These are phyloP conservation scores for Benincasa hispida DNA, from an alignment of 306 rosid species.

Conservation along the genomic window DNA sequence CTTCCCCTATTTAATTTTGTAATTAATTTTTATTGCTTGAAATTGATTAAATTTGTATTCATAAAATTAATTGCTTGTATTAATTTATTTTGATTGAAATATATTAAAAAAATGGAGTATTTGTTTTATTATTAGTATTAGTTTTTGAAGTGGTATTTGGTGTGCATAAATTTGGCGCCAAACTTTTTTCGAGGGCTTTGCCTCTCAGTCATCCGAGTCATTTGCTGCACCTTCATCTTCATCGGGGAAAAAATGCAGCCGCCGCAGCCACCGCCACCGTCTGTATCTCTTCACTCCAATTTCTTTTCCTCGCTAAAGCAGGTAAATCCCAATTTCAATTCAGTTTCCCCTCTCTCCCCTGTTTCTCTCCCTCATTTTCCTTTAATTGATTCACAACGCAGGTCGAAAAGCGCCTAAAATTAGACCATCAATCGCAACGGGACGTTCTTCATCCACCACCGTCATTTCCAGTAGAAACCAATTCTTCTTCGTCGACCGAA, in stretches of 20 bases:
- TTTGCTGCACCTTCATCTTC: neutral
- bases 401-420: constrained; percentile 75
- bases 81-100: no score
- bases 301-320: constrained; percentile 75
- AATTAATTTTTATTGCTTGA: no score
- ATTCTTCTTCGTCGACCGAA: neutral
- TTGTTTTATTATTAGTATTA: no score
- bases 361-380: neutral
- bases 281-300: constrained; percentile 36
- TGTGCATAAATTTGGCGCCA: neutral
- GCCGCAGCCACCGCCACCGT: constrained; percentile 14
- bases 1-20: no score
- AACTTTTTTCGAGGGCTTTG: neutral
- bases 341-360: neutral
- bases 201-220: neutral
- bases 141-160: no score
- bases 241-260: constrained; percentile 1
- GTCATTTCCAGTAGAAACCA: constrained; percentile 10
- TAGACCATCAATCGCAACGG: constrained; percentile 24
- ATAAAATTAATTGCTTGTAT: no score
- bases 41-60: no score
- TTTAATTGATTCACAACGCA: neutral
- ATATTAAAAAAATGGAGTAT: no score
- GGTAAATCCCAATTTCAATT: constrained; percentile 14
- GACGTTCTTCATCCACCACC: neutral